A percentile compares a stretch with the other conserved stretches of the same genome.
Conservation (phyloP, 2,329 filamentous ascomycete species). For the Ascochyta koolunga region DNA sequence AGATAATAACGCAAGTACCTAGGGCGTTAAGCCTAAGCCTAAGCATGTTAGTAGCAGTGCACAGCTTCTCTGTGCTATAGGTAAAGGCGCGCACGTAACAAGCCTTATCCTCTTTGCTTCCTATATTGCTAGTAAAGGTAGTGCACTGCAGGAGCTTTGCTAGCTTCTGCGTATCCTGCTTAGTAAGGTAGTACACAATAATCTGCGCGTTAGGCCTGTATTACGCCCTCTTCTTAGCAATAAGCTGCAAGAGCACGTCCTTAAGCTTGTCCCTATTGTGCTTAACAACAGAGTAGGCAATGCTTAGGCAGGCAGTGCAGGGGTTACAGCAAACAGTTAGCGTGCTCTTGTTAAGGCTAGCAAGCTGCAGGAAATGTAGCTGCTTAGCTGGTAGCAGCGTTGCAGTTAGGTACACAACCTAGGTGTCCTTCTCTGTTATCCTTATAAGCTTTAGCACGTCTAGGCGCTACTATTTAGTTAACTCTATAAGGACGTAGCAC, state of each 20-base stretch:
- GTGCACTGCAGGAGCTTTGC: neutral
- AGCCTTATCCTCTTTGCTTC: neutral
- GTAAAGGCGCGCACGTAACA: too few species aligned
- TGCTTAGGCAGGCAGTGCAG: neutral
- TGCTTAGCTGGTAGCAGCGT: too few species aligned
- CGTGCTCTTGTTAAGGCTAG: neutral
- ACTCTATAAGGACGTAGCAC: conserved; percentile 17
- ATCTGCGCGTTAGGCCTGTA: too few species aligned
- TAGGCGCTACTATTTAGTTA: conserved; percentile 3
- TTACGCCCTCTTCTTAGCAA: neutral
- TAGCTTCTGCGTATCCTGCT: too few species aligned
- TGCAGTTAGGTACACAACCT: too few species aligned
- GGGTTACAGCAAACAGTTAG: neutral
- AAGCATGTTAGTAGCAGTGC: too few species aligned
- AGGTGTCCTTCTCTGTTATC: too few species aligned
- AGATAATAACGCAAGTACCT: too few species aligned
- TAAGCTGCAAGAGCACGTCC: neutral
- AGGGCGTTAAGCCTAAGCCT: too few species aligned
- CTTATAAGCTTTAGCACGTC: conserved; percentile 6
- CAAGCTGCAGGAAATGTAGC: neutral
- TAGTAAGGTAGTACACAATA: too few species aligned
- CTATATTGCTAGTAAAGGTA: neutral
- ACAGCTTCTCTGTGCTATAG: too few species aligned
- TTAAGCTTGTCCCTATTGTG: neutral
- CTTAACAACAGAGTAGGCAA: too few species aligned